Percentiles rank a stretch among this genome's conserved stretches.
These are phyloP conservation scores for Coemansia sp. DNA, from an alignment of 192 early-diverging fungal genomes.

Conservation along the genomic window DNA sequence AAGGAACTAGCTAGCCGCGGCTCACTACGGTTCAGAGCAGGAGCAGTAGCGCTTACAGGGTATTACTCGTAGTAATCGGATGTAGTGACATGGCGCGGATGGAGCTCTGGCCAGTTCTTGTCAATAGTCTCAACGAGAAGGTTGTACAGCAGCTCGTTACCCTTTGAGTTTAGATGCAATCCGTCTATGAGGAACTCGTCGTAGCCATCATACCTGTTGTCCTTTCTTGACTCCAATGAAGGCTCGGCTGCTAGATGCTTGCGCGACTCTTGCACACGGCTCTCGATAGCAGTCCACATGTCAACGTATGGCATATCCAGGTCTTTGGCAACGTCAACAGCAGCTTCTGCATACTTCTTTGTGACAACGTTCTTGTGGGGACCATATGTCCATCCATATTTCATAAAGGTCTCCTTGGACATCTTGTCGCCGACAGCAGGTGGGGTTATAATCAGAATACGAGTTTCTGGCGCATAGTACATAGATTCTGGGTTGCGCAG, in stretches of 20 bases:
- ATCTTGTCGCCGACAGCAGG: slow-evolving; percentile 64
- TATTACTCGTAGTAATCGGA: background rate
- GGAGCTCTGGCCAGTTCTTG: slow-evolving; percentile 23
- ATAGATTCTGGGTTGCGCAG: slow-evolving; percentile 57
- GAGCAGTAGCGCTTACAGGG: too few relatives aligned
- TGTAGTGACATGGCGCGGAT: background rate
- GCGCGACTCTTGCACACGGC: background rate
- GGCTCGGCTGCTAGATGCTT: background rate
- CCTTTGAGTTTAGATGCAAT: slow-evolving; percentile 58
- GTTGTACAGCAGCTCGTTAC: slow-evolving; percentile 49
- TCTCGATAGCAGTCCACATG: slow-evolving; percentile 43
- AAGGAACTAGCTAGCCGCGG: background rate
- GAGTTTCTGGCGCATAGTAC: slow-evolving; percentile 60
- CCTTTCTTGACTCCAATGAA: background rate
- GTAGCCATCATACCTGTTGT: slow-evolving; percentile 30
- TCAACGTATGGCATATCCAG: slow-evolving; percentile 27
- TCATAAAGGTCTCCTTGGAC: slow-evolving; percentile 7
- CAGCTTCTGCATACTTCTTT: slow-evolving; percentile 55
- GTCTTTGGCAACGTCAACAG: slow-evolving; percentile 48
- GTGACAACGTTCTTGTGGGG: slow-evolving; percentile 45
- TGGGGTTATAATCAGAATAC: slow-evolving; percentile 71
- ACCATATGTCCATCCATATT: background rate
- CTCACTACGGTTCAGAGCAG: too few relatives aligned
- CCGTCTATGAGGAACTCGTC: slow-evolving; percentile 58
- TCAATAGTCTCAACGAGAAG: slow-evolving; percentile 15